Base-by-base conservation (phyloP, 257 asterid species). In the Orobanche coerulescens region DNA sequence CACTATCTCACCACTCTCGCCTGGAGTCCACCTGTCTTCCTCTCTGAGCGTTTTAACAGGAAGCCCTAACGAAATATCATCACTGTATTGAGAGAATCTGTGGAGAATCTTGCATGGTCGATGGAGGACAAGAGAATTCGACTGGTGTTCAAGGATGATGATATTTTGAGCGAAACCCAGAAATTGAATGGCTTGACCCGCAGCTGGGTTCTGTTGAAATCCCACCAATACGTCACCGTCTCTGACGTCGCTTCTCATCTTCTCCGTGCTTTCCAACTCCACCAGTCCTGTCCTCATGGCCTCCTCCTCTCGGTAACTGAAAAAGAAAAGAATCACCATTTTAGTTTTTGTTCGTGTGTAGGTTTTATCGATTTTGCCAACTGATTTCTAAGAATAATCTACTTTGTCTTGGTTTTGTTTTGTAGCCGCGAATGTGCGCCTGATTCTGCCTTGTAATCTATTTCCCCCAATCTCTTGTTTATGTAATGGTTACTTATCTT, bases 111-210 rank as follows among this genome's bases (percentile, higher is more conserved):
- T n/a, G 85, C 86, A 78, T 78, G 83, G 66, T 49, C 73, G 58
- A 83, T 86, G 97, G 97, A 77, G 55, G 85, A 78, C 47, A 77
- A 70, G 50, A 84, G 96, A 81, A 66, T 89, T 59, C 89, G 96
- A 46, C 37, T 89, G 58, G 58, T 71, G 4, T 93, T 89, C 82
- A 72, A 62, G 28, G 93, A 83, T 33, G 83, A 68, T 1, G 85
- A 77, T 75, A 78, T 89, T 75, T 53, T 89, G 50, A 83, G 70
- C 65, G 76, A 81, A n/a, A 20, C 80, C 44, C 95, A 92, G 76
- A 84, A 73, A 71, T 75, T 71, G 5, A 78, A 82, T 42, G 98
- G 97, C 43, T 67, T 92, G 48, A 68, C 55, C 34, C 82, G 82
- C 42, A 70, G 79, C 64, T 88, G 91, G 98, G 40, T 88, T 73